Evolutionary conservation across 2,329 filamentous ascomycete species (phyloP), one percentile per base, ranked within the genome.

Genomic region (Phialophora macrospora): DNA sequence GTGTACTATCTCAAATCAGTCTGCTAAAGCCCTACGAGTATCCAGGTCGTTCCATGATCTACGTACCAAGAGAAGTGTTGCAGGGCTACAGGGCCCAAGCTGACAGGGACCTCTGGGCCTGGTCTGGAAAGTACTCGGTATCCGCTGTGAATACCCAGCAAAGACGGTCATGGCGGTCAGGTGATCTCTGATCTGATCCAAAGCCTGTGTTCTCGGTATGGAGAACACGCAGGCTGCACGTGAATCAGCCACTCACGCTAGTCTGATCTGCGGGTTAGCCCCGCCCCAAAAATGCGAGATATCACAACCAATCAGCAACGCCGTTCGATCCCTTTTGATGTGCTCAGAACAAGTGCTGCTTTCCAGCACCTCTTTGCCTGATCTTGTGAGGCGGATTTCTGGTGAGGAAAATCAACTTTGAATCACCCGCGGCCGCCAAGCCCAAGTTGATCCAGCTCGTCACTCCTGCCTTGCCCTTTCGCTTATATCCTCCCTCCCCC

Each of bases 271-370:
- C 52, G 52, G 12, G 5, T 24, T 32, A 34, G 28, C 52, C 28
- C 52, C 52, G 28, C 28, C 48, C 17, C 24, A 55, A 55, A 24
- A 55, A 61, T 54, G 41, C 59, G 32, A 55, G 30, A 67, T 65
- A 38, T 61, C 66, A 70, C 66, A 48, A 46, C 68, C 66, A 70
- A 70, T 70, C 68, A 70, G 20, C 34, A 34, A 17, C 41, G 34
- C 28, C 49, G 61, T 52, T 22, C 20, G 38, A 14, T 22, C 41
- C 41, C 51, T 38, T 55, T 49, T 62, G 52, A 60, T 60, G 58
- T 34, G 24, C 52, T 55, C 52, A 34, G 52, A 55, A 55, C 32
- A 64, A 48, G 46, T 46, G 55, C 57, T 64, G 64, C 60, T 64
- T 68, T 69, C 67, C 54, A 64, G 67, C 64, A 64, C 59, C 52